Evolutionary conservation across 192 early-diverging fungal species (phyloP).

Genomic region (Geranomyces michiganensis): DNA sequence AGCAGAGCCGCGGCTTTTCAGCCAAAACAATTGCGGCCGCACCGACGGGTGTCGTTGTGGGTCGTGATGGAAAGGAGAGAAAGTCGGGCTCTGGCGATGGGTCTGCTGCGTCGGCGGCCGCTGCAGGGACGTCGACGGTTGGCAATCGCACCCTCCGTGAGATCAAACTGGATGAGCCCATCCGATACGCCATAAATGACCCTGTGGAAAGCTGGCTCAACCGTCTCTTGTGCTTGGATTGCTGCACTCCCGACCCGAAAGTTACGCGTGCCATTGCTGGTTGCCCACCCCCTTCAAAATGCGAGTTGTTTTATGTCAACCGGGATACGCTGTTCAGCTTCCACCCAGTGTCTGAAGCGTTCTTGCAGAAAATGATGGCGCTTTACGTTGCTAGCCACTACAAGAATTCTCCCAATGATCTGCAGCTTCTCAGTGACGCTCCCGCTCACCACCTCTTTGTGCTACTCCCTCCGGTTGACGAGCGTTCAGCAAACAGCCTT

Average conservation of each 20-base stretch:
- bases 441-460: constrained; percentile 98
- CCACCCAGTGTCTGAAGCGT: constrained; percentile 94
- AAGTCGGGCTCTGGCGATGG: constrained; percentile 47
- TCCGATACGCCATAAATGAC: constrained; percentile 87
- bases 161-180: constrained; percentile 91
- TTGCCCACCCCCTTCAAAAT: constrained; percentile 90
- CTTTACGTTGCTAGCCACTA: constrained; percentile 98
- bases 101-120: neutral
- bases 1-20: constrained; percentile 80
- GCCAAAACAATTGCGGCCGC: constrained; percentile 19
- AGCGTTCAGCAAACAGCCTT: constrained; percentile 57
- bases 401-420: constrained; percentile 98
- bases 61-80: constrained; percentile 60
- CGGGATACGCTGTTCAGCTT: constrained; percentile 98
- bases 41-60: constrained; percentile 47
- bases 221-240: constrained; percentile 91
- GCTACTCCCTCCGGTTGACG: constrained; percentile 84
- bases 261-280: constrained; percentile 45
- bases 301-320: constrained; percentile 95
- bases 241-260: constrained; percentile 39
- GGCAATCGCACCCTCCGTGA: constrained; percentile 76
- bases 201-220: constrained; percentile 95
- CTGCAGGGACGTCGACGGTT: constrained; percentile 21
- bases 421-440: constrained; percentile 96
- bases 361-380: constrained; percentile 97